Conservation (phyloP, 164 flowering plant genomes). For the Umbellularia californica region DNA sequence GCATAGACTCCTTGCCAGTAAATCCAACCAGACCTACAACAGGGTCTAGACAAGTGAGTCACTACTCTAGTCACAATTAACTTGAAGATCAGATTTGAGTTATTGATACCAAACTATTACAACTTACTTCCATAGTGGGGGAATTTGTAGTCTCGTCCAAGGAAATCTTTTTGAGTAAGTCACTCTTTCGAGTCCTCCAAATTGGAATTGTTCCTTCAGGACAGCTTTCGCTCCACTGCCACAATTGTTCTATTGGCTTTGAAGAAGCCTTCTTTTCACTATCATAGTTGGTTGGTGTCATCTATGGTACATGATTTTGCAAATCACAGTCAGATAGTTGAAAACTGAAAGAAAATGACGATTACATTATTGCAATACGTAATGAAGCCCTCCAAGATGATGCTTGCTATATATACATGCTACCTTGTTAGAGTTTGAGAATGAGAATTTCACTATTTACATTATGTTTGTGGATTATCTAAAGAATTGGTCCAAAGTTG, state of each 20-base stretch:
- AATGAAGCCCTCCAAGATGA: no score
- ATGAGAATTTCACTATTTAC: no score
- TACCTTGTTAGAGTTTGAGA: no score
- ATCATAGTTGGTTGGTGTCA: neutral
- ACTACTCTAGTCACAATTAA: neutral
- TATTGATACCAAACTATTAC: neutral
- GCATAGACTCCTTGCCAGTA: no score
- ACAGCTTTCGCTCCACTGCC: constrained; percentile 53
- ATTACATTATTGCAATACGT: no score
- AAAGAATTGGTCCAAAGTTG: no score
- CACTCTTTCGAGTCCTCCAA: constrained; percentile 19
- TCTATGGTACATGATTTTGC: neutral
- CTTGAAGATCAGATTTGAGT: neutral
- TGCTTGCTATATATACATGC: no score
- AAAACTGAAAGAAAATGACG: no score
- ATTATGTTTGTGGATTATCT: no score
- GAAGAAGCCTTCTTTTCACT: neutral
- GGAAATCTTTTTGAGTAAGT: neutral
- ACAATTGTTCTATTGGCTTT: constrained; percentile 21
- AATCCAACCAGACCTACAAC: no score
- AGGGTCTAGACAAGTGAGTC: no score
- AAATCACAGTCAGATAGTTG: no score
- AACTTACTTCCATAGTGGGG: neutral
- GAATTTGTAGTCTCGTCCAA: neutral
- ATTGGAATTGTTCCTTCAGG: constrained; percentile 53